Evolutionary conservation across 441 rosid genomes (phyloP).

Genomic region (Euphorbia corollata): DNA sequence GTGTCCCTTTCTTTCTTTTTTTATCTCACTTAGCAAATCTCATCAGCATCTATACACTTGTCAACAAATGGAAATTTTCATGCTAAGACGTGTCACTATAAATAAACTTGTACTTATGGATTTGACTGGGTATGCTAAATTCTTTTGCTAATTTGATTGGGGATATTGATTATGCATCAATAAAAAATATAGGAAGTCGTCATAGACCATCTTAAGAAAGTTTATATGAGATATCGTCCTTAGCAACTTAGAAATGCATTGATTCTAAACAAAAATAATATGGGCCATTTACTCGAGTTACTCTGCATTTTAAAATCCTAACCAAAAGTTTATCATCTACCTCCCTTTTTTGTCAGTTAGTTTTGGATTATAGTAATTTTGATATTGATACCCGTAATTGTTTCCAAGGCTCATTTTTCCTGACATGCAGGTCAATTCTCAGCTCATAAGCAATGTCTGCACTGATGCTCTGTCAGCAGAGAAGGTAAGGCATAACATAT

Average conservation of each 20-base stretch:
- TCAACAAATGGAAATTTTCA: neutral
- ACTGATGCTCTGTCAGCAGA: slow-evolving; percentile 98
- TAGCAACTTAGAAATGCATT: neutral
- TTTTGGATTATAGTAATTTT: neutral
- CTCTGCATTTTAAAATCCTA: neutral
- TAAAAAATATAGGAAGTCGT: neutral
- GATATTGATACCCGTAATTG: neutral
- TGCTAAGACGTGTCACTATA: neutral
- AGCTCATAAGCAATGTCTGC: slow-evolving; percentile 96
- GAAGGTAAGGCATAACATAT: slow-evolving; percentile 48
- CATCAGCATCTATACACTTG: neutral
- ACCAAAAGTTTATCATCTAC: neutral
- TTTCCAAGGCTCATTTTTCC: slow-evolving; percentile 1
- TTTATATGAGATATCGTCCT: neutral
- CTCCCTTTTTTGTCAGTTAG: too few relatives aligned
- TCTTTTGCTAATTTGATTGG: too few relatives aligned
- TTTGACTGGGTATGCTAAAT: neutral
- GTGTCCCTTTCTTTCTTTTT: neutral
- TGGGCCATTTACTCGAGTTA: neutral
- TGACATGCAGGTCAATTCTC: slow-evolving; percentile 73
- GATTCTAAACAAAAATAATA: neutral
- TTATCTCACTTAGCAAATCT: neutral
- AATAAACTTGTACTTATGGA: neutral
- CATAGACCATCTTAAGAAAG: too few relatives aligned
- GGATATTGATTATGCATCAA: too few relatives aligned